A percentile compares a stretch with the other conserved stretches of the same genome.
Evolutionary conservation across 345 rosid species (phyloP).

Genomic region (Schrenkiella parvula): DNA sequence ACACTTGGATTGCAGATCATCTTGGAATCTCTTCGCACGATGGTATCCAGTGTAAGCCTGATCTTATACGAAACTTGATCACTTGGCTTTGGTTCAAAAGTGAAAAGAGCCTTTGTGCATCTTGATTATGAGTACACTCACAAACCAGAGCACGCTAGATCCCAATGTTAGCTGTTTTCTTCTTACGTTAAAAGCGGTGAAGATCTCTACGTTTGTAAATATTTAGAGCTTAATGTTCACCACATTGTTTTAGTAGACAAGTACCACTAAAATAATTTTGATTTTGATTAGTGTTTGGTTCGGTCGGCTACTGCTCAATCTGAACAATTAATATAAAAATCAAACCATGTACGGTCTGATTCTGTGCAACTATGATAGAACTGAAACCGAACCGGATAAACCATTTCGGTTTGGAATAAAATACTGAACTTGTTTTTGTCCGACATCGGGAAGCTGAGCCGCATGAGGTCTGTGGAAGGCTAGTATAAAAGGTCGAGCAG

Average conservation of each 20-base stretch:
- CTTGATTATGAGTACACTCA: constrained; percentile 93
- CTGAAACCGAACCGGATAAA: neutral
- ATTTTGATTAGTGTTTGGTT: no score
- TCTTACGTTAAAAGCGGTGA: neutral
- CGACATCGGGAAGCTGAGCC: constrained; percentile 2
- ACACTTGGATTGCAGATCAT: constrained; percentile 97
- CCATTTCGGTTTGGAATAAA: neutral
- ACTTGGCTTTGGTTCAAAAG: constrained; percentile 7
- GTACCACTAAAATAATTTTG: no score
- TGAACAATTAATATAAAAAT: no score
- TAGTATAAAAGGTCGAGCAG: neutral
- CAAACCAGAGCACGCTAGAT: constrained; percentile 91
- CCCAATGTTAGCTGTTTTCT: constrained; percentile 31
- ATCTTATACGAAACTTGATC: constrained; percentile 13
- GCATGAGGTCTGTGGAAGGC: neutral
- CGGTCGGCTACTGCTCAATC: no score
- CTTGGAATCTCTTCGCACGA: constrained; percentile 73
- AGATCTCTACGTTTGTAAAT: neutral
- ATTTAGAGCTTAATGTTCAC: neutral
- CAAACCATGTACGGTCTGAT: no score
- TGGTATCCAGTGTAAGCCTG: constrained; percentile 68
- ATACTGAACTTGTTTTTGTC: neutral
- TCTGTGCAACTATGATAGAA: no score
- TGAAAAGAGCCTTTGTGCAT: constrained; percentile 96
- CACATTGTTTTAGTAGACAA: constrained; percentile 3